A percentile compares a stretch with the other conserved stretches of the same genome.
Conservation (phyloP, 2,329 filamentous ascomycete species). For the Clonostachys chloroleuca region DNA sequence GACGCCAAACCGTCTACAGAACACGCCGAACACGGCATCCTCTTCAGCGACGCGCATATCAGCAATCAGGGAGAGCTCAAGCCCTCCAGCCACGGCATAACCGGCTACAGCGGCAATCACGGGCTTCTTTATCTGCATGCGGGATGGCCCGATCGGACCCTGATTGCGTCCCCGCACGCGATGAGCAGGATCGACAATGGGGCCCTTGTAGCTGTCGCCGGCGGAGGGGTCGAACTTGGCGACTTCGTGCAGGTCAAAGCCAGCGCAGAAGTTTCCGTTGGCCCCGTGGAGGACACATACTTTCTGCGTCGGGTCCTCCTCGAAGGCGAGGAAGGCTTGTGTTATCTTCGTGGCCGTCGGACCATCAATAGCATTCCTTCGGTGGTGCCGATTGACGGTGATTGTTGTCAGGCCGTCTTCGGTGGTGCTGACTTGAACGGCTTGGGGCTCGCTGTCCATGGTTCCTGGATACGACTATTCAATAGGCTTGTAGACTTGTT, state of each 20-base stretch:
- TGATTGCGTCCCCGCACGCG: slow-evolving; percentile 12
- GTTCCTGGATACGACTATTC: too few relatives aligned
- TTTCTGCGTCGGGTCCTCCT: slow-evolving; percentile 43
- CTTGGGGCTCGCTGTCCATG: slow-evolving; percentile 8
- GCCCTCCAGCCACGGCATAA: slow-evolving; percentile 46
- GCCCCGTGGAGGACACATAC: slow-evolving; percentile 44
- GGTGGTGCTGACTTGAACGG: slow-evolving; percentile 11
- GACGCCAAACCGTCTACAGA: slow-evolving; percentile 39
- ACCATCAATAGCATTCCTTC: slow-evolving; percentile 47
- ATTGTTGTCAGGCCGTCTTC: slow-evolving; percentile 46
- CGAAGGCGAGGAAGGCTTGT: slow-evolving; percentile 41
- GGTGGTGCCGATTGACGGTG: slow-evolving; percentile 43
- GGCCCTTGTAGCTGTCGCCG: slow-evolving; percentile 1
- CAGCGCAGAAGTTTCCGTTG: slow-evolving; percentile 44
- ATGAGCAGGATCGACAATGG: slow-evolving; percentile 4
- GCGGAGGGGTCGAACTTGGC: slow-evolving; percentile 10
- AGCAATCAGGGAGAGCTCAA: slow-evolving; percentile 46
- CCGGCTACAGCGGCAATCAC: slow-evolving; percentile 46
- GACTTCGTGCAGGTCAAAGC: slow-evolving; percentile 45
- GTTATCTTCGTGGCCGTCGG: slow-evolving; percentile 41
- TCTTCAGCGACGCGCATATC: slow-evolving; percentile 50
- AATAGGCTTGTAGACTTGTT: too few relatives aligned
- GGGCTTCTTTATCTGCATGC: slow-evolving; percentile 44
- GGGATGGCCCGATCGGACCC: slow-evolving; percentile 47
- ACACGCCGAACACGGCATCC: slow-evolving; percentile 49